A percentile compares a stretch with the other conserved stretches of the same genome.
Conservation (phyloP, 140 eudicot genomes). For the Bidens hawaiensis region DNA sequence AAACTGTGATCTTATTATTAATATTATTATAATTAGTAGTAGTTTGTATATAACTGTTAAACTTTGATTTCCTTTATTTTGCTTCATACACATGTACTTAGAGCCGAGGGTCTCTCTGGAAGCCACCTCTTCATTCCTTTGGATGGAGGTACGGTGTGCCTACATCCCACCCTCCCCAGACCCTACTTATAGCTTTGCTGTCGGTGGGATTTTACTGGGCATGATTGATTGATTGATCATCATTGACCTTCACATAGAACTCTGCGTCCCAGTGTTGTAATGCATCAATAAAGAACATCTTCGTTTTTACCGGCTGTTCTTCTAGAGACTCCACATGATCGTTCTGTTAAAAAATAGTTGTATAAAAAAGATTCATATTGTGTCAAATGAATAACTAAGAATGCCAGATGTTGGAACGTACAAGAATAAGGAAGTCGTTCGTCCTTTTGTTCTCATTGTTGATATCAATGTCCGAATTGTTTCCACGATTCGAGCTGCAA, state of each 20-base stretch:
- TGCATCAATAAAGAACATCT: conserved; percentile 52
- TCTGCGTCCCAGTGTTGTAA: conserved; percentile 84
- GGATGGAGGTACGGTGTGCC: too few relatives aligned
- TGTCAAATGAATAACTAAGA: conserved; percentile 4
- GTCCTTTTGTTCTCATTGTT: conserved; percentile 51
- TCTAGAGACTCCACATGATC: conserved; percentile 59
- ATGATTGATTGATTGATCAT: too few relatives aligned
- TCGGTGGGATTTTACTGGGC: too few relatives aligned
- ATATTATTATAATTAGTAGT: too few relatives aligned
- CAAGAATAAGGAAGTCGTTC: conserved; percentile 79
- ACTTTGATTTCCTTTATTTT: too few relatives aligned
- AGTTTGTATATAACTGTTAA: too few relatives aligned
- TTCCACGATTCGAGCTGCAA: conserved; percentile 60
- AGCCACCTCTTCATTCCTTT: too few relatives aligned
- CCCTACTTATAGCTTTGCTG: too few relatives aligned
- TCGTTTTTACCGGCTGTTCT: conserved; percentile 58
- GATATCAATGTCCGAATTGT: conserved; percentile 54
- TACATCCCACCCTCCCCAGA: too few relatives aligned
- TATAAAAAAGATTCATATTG: background rate
- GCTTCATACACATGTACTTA: too few relatives aligned
- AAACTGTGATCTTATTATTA: too few relatives aligned
- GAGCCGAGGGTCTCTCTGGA: too few relatives aligned
- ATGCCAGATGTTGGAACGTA: conserved; percentile 32
- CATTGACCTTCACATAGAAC: conserved; percentile 81
- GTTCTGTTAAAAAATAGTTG: conserved; percentile 35